A percentile compares a stretch with the other conserved stretches of the same genome.
Conservation (phyloP, 2,329 filamentous ascomycete genomes). For the Orbilia brochopaga region DNA sequence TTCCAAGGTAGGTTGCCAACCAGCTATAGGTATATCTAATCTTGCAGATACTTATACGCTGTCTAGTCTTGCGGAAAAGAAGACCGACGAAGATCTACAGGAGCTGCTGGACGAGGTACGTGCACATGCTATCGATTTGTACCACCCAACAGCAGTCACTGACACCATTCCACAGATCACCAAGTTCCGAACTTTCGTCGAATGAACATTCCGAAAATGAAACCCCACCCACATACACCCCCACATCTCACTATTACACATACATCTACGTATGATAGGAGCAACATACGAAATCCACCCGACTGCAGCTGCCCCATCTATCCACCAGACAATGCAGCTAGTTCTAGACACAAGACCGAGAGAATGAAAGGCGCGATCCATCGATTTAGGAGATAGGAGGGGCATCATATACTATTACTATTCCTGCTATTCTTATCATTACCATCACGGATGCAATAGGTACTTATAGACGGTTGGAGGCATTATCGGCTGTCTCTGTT, state of each 20-base stretch:
- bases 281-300: no score
- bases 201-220: slow-evolving; percentile 19
- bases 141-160: slow-evolving; percentile 26
- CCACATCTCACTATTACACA: not conserved
- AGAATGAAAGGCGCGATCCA: not conserved
- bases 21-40: not conserved
- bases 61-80: slow-evolving; percentile 75
- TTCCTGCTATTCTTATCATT: no score
- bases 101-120: slow-evolving; percentile 77
- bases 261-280: slow-evolving; percentile 6
- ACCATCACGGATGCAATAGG: no score
- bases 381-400: no score
- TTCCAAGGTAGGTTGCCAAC: slow-evolving; percentile 69
- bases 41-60: not conserved
- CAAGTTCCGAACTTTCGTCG: slow-evolving; percentile 55
- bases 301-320: no score
- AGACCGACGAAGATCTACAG: slow-evolving; percentile 84
- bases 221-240: slow-evolving; percentile 4
- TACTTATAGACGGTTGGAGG: no score
- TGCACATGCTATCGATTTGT: slow-evolving; percentile 55
- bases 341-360: no score
- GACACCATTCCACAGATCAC: slow-evolving; percentile 52
- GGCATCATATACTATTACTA: no score
- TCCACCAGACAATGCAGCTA: no score
- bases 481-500: no score